phyloP scores from a whole-genome alignment of 2,329 filamentous ascomycete genomes.

The Sarocladium oryzae region DNA sequence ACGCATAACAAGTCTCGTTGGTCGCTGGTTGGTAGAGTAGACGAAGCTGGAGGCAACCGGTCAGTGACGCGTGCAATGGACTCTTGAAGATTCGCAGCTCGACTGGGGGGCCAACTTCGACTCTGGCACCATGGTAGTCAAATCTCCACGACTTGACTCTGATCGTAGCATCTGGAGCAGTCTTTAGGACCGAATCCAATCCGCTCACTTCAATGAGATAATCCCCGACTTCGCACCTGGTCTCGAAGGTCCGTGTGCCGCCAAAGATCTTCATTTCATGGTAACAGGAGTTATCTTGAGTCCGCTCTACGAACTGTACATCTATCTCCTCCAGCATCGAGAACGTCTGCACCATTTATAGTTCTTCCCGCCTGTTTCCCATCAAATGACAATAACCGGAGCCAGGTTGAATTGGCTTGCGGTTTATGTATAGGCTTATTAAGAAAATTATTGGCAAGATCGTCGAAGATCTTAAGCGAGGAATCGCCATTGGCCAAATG shows the following conservation, averaged over 20 bases:
- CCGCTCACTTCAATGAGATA: not conserved
- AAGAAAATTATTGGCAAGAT: no score
- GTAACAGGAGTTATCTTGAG: no score
- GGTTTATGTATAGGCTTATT: no score
- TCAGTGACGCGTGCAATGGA: not conserved
- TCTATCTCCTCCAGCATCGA: no score
- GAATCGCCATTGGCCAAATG: no score
- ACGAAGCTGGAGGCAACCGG: not conserved
- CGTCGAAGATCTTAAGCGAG: no score
- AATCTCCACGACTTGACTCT: not conserved
- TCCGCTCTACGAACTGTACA: no score
- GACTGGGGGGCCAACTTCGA: not conserved
- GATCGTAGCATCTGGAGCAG: not conserved
- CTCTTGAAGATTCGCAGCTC: not conserved
- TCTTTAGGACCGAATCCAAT: not conserved
- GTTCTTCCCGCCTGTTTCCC: no score
- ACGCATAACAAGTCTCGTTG: not conserved
- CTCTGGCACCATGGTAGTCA: not conserved
- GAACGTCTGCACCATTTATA: no score
- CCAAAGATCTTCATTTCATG: conserved; percentile 3
- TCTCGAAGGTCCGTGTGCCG: not conserved
- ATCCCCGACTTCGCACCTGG: not conserved
- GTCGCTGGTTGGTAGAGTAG: conserved; percentile 1
- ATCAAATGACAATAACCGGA: no score
- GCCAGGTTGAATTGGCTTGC: no score